Conservation (phyloP, 306 rosid species). For the Trifolium subterraneum region DNA sequence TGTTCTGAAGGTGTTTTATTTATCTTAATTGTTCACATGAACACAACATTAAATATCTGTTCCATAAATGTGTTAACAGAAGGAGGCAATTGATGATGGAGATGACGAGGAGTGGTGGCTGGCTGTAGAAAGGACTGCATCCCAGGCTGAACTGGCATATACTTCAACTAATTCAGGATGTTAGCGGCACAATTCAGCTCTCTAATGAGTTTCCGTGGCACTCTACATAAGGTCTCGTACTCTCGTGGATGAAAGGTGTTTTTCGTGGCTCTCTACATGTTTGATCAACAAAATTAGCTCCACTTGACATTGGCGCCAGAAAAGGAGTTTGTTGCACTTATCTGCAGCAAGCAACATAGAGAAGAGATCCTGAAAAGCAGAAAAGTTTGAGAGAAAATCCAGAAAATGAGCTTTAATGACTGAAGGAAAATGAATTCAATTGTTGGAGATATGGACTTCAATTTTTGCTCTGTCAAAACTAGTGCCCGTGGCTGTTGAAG, state of each 20-base stretch:
- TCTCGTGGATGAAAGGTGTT: no score
- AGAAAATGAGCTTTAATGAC: neutral
- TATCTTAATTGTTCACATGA: constrained; percentile 15
- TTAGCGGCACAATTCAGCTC: constrained; percentile 5
- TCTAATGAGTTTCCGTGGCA: neutral
- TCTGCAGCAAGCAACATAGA: neutral
- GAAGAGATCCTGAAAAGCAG: neutral
- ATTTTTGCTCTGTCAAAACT: neutral
- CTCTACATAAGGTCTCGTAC: no score
- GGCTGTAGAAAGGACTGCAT: constrained; percentile 72
- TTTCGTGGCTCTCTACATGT: neutral
- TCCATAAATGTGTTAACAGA: constrained; percentile 29
- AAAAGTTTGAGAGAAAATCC: neutral
- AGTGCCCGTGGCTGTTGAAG: neutral
- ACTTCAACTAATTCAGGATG: constrained; percentile 35
- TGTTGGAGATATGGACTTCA: neutral
- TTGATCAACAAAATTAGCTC: constrained; percentile 26
- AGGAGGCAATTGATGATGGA: constrained; percentile 55
- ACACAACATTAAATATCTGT: constrained; percentile 12
- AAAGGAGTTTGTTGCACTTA: neutral
- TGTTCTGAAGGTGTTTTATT: constrained; percentile 5
- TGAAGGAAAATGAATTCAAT: neutral
- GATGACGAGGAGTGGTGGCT: constrained; percentile 71
- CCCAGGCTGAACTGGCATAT: constrained; percentile 50
- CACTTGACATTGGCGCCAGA: constrained; percentile 17